A percentile compares a stretch with the other conserved stretches of the same genome.
Evolutionary conservation across 2,329 filamentous ascomycete genomes (phyloP).

Genomic region (Metarhizium anisopliae): DNA sequence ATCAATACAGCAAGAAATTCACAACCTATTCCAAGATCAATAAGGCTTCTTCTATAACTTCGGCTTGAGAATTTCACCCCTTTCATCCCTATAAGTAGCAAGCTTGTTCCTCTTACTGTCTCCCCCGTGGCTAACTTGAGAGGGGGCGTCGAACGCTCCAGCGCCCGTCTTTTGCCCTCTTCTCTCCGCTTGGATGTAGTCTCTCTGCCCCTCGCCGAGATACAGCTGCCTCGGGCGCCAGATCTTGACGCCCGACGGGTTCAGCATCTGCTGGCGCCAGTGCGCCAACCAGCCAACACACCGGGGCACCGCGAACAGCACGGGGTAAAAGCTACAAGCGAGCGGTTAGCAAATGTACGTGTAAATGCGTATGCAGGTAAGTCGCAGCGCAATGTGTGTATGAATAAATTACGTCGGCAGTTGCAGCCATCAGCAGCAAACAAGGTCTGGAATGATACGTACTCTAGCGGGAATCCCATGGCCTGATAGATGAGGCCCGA

Average conservation of each 20-base stretch:
- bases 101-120: conserved; percentile 33
- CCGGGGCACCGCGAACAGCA: conserved; percentile 40
- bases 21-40: background rate
- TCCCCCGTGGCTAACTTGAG: conserved; percentile 28
- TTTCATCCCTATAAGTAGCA: conserved; percentile 30
- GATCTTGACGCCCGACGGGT: conserved; percentile 37
- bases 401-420: too few relatives aligned
- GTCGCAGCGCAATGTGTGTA: too few relatives aligned
- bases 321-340: conserved; percentile 33
- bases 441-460: conserved; percentile 4
- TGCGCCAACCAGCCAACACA: conserved; percentile 44
- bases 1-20: background rate
- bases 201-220: conserved; percentile 32
- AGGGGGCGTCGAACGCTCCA: conserved; percentile 25
- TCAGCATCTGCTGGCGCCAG: conserved; percentile 42
- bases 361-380: too few relatives aligned
- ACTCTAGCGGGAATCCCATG: conserved; percentile 42
- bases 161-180: conserved; percentile 22
- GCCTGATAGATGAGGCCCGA: conserved; percentile 43
- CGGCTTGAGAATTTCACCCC: conserved; percentile 18
- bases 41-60: conserved; percentile 9
- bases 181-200: conserved; percentile 30
- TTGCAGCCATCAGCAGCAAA: background rate
- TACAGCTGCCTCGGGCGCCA: conserved; percentile 41
- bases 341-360: conserved; percentile 2